These are phyloP conservation scores for Agrocybe chaxingu DNA, from an alignment of 768 basidiomycete species.

Conservation along the genomic window DNA sequence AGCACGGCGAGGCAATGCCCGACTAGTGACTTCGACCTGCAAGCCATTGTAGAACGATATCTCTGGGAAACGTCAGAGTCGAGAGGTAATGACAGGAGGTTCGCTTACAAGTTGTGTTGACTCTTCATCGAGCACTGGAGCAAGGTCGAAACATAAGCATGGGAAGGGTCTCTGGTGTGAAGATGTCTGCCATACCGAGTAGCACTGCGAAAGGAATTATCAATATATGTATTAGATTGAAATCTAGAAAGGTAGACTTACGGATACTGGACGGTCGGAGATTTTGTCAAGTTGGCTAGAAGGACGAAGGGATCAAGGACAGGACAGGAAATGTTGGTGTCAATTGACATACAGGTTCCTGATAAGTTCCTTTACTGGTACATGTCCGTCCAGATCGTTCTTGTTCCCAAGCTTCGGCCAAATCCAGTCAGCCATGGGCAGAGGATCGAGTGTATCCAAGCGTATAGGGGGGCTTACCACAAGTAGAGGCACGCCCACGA, in stretches of 20 bases:
- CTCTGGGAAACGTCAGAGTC: constrained; percentile 36
- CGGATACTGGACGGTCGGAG: constrained; percentile 78
- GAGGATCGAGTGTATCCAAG: background rate
- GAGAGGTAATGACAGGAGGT: background rate
- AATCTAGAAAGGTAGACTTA: constrained; percentile 36
- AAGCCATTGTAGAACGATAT: constrained; percentile 89
- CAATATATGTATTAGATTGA: constrained; percentile 1
- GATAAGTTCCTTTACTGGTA: constrained; percentile 82
- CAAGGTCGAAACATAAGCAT: constrained; percentile 3
- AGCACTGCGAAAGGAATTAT: constrained; percentile 48
- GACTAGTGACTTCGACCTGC: constrained; percentile 66
- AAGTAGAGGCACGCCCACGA: constrained; percentile 73
- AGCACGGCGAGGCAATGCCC: background rate
- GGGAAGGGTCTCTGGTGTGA: background rate
- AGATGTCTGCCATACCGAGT: constrained; percentile 55
- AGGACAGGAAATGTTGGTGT: background rate
- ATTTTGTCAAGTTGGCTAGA: constrained; percentile 77
- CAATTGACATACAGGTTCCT: constrained; percentile 54
- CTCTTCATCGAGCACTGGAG: constrained; percentile 92
- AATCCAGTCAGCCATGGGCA: no score
- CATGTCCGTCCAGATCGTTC: constrained; percentile 79
- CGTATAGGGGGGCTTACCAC: constrained; percentile 51
- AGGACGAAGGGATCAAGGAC: background rate
- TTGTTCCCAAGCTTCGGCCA: constrained; percentile 79
- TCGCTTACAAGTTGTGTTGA: constrained; percentile 81